Conservation (phyloP, 768 basidiomycete species). For the Lactarius trivialis region DNA sequence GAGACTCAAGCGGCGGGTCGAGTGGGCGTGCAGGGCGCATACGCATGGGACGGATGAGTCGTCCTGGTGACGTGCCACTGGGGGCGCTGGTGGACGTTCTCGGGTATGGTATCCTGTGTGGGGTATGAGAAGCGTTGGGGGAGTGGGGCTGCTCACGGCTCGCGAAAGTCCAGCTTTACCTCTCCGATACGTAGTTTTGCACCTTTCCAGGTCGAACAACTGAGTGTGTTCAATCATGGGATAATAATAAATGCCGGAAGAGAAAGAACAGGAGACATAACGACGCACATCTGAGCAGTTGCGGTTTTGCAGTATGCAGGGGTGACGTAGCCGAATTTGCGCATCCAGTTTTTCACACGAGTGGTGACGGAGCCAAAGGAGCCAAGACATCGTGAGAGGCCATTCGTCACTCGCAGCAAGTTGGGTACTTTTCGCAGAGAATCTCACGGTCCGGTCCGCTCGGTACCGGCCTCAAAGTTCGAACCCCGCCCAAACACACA, state of each 20-base stretch:
- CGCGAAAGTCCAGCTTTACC: slow-evolving; percentile 67
- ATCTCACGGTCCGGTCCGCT: too few relatives aligned
- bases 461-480: too few relatives aligned
- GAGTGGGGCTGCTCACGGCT: slow-evolving; percentile 40
- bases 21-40: slow-evolving; percentile 68
- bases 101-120: slow-evolving; percentile 42
- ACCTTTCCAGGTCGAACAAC: slow-evolving; percentile 86
- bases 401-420: too few relatives aligned
- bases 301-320: slow-evolving; percentile 51
- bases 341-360: slow-evolving; percentile 55
- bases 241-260: neutral
- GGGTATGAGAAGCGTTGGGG: slow-evolving; percentile 16
- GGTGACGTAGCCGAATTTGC: slow-evolving; percentile 73
- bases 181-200: slow-evolving; percentile 78
- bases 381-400: slow-evolving; percentile 47
- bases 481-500: too few relatives aligned
- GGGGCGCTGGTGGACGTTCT: slow-evolving; percentile 42
- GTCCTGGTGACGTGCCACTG: slow-evolving; percentile 70
- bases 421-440: too few relatives aligned
- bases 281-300: slow-evolving; percentile 58
- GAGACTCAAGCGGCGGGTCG: slow-evolving; percentile 8
- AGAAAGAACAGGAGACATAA: neutral
- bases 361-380: slow-evolving; percentile 63
- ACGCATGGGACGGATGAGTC: slow-evolving; percentile 56
- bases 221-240: slow-evolving; percentile 66